Evolutionary conservation across 495 filamentous ascomycete genomes (phyloP).

Genomic region (Trichoderma virens): DNA sequence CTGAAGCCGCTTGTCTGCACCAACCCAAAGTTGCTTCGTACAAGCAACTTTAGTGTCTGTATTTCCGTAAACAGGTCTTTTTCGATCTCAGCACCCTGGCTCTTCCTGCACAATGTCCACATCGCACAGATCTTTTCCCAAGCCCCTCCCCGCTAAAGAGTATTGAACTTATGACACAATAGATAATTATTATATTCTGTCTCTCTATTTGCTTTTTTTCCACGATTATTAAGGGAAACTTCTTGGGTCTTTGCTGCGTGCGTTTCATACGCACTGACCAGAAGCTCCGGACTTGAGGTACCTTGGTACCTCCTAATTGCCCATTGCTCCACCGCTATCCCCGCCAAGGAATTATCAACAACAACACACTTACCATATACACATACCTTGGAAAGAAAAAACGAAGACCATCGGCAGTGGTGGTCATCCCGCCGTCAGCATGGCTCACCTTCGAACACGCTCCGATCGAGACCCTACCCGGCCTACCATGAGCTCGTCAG

Average conservation of each 20-base stretch:
- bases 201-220: too few relatives aligned
- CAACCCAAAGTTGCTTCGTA: too few relatives aligned
- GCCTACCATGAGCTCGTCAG: not conserved
- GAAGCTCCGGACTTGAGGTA: not conserved
- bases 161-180: not conserved
- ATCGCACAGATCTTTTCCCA: not conserved
- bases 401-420: not conserved
- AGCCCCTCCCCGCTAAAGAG: not conserved
- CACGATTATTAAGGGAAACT: too few relatives aligned
- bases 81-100: not conserved
- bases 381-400: not conserved
- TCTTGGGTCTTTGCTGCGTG: not conserved
- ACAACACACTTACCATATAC: not conserved
- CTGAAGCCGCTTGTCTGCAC: too few relatives aligned
- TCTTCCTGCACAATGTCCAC: not conserved
- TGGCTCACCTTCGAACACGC: constrained; percentile 8
- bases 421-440: constrained; percentile 4
- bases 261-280: not conserved
- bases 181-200: not conserved
- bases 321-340: not conserved
- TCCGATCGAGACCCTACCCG: not conserved
- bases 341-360: constrained; percentile 2
- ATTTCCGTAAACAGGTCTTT: not conserved
- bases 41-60: too few relatives aligned
- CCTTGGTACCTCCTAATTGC: not conserved